Evolutionary conservation across 176 grass and related monocot species (phyloP).

Genomic region (Luzula sylvatica): DNA sequence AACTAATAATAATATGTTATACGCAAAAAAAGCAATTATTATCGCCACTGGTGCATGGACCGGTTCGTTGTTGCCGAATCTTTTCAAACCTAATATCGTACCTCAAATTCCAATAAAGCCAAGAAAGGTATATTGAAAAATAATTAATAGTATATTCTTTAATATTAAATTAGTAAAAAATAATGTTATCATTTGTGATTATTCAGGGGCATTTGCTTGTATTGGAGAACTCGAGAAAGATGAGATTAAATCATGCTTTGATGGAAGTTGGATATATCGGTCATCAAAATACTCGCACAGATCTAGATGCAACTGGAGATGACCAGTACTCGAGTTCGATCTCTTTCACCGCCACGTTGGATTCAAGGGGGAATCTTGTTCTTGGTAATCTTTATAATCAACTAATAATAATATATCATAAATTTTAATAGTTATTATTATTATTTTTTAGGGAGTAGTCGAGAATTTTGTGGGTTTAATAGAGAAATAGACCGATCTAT

Average conservation of each 20-base stretch:
- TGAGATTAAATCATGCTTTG: conserved; percentile 80
- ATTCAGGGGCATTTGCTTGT: conserved; percentile 86
- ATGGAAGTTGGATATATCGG: conserved; percentile 89
- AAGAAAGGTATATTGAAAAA: conserved; percentile 48
- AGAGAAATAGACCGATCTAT: conserved; percentile 72
- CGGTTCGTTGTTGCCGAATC: conserved; percentile 49
- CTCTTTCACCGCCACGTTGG: conserved; percentile 83
- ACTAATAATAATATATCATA: conserved; percentile 7
- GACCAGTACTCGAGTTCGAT: conserved; percentile 47
- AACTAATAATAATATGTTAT: conserved; percentile 67
- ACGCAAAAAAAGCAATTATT: conserved; percentile 65
- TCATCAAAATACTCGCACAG: conserved; percentile 38
- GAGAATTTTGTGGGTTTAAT: conserved; percentile 77
- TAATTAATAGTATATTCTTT: conserved; percentile 15
- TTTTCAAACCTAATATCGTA: conserved; percentile 39
- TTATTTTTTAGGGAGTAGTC: conserved; percentile 63
- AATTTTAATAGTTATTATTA: neutral
- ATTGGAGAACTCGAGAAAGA: conserved; percentile 58
- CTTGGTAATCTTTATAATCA: conserved; percentile 50
- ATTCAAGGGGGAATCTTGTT: conserved; percentile 59
- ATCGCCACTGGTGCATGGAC: conserved; percentile 85
- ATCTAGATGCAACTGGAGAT: conserved; percentile 24
- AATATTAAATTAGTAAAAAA: neutral
- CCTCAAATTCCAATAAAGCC: conserved; percentile 75
- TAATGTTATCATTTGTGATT: too few species aligned